phyloP scores from a whole-genome alignment of 768 basidiomycete species.

The Trametes coccinea region DNA sequence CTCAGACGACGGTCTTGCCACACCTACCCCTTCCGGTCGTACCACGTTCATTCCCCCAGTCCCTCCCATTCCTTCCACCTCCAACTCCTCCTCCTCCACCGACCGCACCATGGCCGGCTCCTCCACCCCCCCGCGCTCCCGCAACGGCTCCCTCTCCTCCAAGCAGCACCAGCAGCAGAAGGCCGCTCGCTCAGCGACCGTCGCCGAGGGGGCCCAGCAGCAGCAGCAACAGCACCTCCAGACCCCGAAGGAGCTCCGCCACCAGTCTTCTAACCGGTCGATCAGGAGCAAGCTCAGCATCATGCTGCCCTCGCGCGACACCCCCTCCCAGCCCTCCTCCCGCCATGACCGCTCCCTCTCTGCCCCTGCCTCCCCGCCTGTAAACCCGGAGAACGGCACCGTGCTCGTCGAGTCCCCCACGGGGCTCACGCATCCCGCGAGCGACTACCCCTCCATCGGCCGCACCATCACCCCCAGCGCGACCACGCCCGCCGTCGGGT shows the following conservation, averaged over 20 bases:
- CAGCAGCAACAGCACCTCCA: conserved; percentile 7
- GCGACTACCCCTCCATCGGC: conserved; percentile 5
- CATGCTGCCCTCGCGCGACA: conserved; percentile 22
- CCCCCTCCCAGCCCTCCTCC: conserved; percentile 10
- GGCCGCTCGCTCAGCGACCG: conserved; percentile 24
- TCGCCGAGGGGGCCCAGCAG: conserved; percentile 5
- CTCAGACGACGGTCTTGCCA: conserved; percentile 26
- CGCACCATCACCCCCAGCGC: conserved; percentile 13
- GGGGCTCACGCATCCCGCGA: conserved; percentile 9
- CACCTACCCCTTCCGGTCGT: conserved; percentile 26
- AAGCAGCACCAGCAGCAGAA: conserved; percentile 8
- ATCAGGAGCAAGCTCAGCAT: conserved; percentile 22
- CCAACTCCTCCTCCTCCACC: conserved; percentile 16
- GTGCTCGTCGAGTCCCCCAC: conserved; percentile 33
- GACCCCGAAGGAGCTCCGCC: conserved; percentile 18
- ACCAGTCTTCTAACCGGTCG: conserved; percentile 20
- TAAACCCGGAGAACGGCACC: conserved; percentile 3
- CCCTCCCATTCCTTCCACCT: conserved; percentile 10
- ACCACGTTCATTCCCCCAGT: conserved; percentile 24
- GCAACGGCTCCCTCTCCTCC: conserved; percentile 10
- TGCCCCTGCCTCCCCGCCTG: conserved; percentile 6
- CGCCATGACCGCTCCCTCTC: conserved; percentile 21
- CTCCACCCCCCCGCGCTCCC: conserved; percentile 5
- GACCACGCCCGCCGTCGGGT: conserved; percentile 15
- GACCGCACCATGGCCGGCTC: conserved; percentile 22